These are phyloP conservation scores for Decorospora gaudefroyi DNA, from an alignment of 2,329 filamentous ascomycete species.

Conservation along the genomic window DNA sequence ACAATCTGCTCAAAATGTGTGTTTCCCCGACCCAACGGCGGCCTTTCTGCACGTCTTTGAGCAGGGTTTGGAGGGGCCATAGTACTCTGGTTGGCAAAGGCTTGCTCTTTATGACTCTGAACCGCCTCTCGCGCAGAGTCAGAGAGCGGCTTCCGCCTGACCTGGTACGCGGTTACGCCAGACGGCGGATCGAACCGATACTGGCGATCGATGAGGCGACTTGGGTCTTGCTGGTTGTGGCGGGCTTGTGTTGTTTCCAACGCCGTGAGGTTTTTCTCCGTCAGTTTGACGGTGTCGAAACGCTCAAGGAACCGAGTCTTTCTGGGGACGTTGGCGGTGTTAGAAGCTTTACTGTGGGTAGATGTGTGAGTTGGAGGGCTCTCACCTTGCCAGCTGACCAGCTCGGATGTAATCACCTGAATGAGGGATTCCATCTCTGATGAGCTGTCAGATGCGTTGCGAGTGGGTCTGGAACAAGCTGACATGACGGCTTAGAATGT, in stretches of 20 bases:
- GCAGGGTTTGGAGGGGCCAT: not conserved
- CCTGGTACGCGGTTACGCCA: not conserved
- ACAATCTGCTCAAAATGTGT: conserved; percentile 6
- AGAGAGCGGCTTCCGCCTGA: conserved; percentile 2
- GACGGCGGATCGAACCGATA: not conserved
- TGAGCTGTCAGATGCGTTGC: no score
- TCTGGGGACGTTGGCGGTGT: no score
- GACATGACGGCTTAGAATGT: no score
- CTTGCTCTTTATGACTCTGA: not conserved
- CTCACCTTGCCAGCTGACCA: no score
- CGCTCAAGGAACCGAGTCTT: conserved; percentile 1
- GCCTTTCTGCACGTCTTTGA: not conserved
- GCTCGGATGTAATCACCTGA: no score
- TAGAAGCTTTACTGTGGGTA: no score
- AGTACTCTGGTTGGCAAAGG: not conserved
- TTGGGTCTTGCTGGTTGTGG: not conserved
- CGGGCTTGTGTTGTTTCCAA: not conserved
- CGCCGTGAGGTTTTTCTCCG: not conserved
- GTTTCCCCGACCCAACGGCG: not conserved
- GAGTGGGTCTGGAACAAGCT: no score
- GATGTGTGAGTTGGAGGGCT: no score
- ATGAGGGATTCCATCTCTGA: no score
- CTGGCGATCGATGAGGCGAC: not conserved
- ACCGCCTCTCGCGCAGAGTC: not conserved
- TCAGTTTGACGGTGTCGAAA: not conserved